phyloP scores from a whole-genome alignment of 2,329 filamentous ascomycete species.

The Fusarium citri region DNA sequence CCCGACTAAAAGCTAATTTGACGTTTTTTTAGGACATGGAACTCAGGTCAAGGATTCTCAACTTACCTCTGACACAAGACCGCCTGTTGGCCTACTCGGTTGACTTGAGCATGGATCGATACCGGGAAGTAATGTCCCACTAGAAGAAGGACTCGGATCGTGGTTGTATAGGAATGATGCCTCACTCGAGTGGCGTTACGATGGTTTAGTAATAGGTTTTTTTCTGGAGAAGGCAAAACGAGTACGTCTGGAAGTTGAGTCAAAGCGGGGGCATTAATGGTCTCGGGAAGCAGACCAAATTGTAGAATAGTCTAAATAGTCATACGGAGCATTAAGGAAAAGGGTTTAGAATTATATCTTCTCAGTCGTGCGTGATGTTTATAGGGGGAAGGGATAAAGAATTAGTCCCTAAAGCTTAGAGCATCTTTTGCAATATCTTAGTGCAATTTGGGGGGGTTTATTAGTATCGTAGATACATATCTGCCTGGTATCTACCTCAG shows the following conservation, averaged over 20 bases:
- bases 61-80: constrained; percentile 78
- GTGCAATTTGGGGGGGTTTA: not conserved
- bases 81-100: constrained; percentile 76
- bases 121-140: constrained; percentile 70
- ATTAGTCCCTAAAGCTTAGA: not conserved
- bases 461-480: not conserved
- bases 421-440: not conserved
- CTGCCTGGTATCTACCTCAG: not conserved
- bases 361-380: not conserved
- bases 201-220: constrained; percentile 34
- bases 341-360: not conserved
- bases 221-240: constrained; percentile 11
- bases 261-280: constrained; percentile 14
- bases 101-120: constrained; percentile 76
- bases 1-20: constrained; percentile 35
- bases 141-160: constrained; percentile 35
- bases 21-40: constrained; percentile 49
- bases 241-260: constrained; percentile 10
- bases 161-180: constrained; percentile 22
- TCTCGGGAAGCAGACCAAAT: constrained; percentile 25
- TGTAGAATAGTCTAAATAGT: constrained; percentile 47
- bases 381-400: too few species aligned
- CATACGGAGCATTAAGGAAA: constrained; percentile 16
- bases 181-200: constrained; percentile 25
- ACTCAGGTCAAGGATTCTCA: constrained; percentile 60